phyloP scores from a whole-genome alignment of 257 asterid genomes.

The Nemophila menziesii region DNA sequence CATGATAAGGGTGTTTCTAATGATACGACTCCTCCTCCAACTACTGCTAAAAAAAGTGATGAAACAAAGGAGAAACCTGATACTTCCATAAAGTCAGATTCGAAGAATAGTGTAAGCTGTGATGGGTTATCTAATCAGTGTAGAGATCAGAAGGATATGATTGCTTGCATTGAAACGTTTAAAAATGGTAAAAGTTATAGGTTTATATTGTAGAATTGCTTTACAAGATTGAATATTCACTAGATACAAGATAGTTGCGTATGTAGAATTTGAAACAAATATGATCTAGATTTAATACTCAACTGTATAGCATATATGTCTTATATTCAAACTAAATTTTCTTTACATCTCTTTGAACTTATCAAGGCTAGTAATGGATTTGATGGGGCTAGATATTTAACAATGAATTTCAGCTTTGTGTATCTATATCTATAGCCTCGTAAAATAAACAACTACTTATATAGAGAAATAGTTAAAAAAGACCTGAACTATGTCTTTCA shows the following conservation, averaged over 20 bases:
- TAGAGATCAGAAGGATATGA: not conserved
- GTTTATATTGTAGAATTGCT: not conserved
- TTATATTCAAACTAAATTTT: no score
- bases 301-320: not conserved
- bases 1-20: not conserved
- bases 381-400: no score
- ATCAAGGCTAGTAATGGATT: no score
- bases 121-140: not conserved
- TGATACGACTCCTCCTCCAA: not conserved
- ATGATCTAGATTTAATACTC: not conserved
- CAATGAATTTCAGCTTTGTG: no score
- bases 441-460: no score
- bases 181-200: not conserved
- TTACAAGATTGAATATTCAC: not conserved
- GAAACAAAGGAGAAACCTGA: not conserved
- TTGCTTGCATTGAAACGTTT: conserved; percentile 1
- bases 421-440: no score
- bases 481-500: no score
- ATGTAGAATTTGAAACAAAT: not conserved
- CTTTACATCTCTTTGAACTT: no score
- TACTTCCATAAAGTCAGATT: not conserved
- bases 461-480: no score
- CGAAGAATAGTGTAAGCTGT: not conserved
- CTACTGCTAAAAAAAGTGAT: not conserved
- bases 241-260: not conserved